phyloP scores from a whole-genome alignment of 176 grass and related monocot species.

The Aegilops bicornis region DNA sequence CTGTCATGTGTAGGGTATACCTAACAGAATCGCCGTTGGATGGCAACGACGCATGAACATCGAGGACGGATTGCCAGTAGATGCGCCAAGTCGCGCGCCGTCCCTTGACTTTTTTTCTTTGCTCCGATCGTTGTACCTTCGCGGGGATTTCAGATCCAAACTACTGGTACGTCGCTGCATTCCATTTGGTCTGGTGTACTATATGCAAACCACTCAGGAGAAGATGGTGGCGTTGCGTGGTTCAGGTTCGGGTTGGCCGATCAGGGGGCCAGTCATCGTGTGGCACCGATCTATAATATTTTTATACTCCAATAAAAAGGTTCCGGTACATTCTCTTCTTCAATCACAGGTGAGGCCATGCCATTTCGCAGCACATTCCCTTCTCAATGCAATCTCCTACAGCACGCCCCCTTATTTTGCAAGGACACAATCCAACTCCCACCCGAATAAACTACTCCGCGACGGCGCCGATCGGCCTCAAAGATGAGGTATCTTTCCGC shows the following conservation, averaged over 20 bases:
- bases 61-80: background rate
- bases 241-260: too few relatives aligned
- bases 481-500: background rate
- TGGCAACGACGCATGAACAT: too few relatives aligned
- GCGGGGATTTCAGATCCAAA: background rate
- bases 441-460: background rate
- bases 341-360: too few relatives aligned
- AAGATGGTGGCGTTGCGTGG: background rate
- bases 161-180: background rate
- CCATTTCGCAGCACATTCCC: too few relatives aligned
- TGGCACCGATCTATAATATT: background rate
- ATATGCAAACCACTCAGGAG: background rate
- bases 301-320: too few relatives aligned
- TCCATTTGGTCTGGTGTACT: background rate
- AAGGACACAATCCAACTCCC: too few relatives aligned
- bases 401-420: too few relatives aligned
- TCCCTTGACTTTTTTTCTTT: background rate
- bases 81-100: background rate
- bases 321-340: too few relatives aligned
- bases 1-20: background rate
- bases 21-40: background rate
- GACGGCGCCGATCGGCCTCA: slow-evolving; percentile 10
- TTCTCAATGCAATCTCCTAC: too few relatives aligned
- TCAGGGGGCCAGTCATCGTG: background rate
- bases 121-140: background rate